These are phyloP conservation scores for Metschnikowia matae DNA, from an alignment of 805 yeast species.

Conservation along the genomic window DNA sequence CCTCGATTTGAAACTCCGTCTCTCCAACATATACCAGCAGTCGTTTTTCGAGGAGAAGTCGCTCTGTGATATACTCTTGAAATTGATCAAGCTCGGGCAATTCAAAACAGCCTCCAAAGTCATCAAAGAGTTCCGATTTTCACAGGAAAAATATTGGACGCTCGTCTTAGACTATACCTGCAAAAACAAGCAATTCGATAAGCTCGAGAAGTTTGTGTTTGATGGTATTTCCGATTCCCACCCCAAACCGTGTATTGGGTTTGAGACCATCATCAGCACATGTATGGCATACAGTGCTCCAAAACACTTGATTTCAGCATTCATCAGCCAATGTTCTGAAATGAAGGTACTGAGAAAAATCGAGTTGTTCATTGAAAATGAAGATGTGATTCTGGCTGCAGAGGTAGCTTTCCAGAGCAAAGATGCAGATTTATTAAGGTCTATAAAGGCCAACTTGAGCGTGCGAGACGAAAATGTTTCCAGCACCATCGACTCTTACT, in stretches of 20 bases:
- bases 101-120: constrained; percentile 45
- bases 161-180: constrained; percentile 48
- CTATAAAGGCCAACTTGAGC: constrained; percentile 6
- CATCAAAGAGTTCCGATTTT: constrained; percentile 50
- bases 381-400: constrained; percentile 48
- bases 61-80: constrained; percentile 22
- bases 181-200: constrained; percentile 49
- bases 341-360: constrained; percentile 44
- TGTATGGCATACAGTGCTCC: constrained; percentile 50
- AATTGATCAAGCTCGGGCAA: constrained; percentile 42
- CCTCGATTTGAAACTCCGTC: constrained; percentile 29
- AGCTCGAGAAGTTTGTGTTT: constrained; percentile 38
- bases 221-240: constrained; percentile 12
- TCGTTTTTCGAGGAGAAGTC: constrained; percentile 29
- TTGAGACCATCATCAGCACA: constrained; percentile 56
- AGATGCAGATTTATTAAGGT: constrained; percentile 24
- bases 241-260: constrained; percentile 65
- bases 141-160: constrained; percentile 55
- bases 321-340: constrained; percentile 49
- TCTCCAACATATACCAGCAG: constrained; percentile 32
- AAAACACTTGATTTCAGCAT: constrained; percentile 54
- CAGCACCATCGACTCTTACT: constrained; percentile 10
- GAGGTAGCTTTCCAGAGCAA: constrained; percentile 44
- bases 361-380: constrained; percentile 49
- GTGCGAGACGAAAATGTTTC: constrained; percentile 9